phyloP scores from a whole-genome alignment of 805 yeast species.

The Metschnikowia santaceciliae region DNA sequence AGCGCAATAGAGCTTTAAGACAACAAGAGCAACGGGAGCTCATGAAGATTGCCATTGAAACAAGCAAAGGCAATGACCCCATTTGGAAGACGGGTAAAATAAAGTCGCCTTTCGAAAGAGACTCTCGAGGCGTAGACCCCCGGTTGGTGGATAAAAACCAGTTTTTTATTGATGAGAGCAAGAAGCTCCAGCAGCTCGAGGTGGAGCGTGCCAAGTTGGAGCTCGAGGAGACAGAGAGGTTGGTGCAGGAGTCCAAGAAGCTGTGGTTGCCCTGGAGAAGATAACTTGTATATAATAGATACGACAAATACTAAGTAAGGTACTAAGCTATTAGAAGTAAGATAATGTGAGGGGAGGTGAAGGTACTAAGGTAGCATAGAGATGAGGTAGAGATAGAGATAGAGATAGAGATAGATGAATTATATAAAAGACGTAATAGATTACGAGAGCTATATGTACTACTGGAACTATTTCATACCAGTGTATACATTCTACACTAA shows the following conservation, averaged over 20 bases:
- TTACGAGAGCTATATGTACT: too few relatives aligned
- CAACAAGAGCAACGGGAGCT: conserved; percentile 65
- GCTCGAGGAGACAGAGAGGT: conserved; percentile 15
- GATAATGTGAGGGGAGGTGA: too few relatives aligned
- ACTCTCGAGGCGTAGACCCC: conserved; percentile 34
- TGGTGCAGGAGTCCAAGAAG: conserved; percentile 22
- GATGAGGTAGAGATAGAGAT: too few relatives aligned
- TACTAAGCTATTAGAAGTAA: too few relatives aligned
- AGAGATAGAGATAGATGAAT: too few relatives aligned
- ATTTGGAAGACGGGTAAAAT: conserved; percentile 79
- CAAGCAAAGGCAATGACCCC: conserved; percentile 68
- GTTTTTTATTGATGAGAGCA: conserved; percentile 48
- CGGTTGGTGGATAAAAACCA: conserved; percentile 40
- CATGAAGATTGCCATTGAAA: conserved; percentile 60
- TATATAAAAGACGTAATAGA: too few relatives aligned
- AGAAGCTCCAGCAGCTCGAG: conserved; percentile 32
- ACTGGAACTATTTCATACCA: too few relatives aligned
- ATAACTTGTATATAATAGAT: background rate
- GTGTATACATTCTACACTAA: too few relatives aligned
- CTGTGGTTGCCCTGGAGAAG: conserved; percentile 20
- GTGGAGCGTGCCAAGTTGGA: conserved; percentile 18
- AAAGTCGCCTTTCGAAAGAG: conserved; percentile 61
- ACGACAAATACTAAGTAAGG: too few relatives aligned
- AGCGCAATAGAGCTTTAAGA: conserved; percentile 56
- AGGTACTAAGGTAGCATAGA: too few relatives aligned